Evolutionary conservation across 495 filamentous ascomycete genomes (phyloP), one percentile per base, ranked within the genome.

Genomic region (Neurospora sp.): DNA sequence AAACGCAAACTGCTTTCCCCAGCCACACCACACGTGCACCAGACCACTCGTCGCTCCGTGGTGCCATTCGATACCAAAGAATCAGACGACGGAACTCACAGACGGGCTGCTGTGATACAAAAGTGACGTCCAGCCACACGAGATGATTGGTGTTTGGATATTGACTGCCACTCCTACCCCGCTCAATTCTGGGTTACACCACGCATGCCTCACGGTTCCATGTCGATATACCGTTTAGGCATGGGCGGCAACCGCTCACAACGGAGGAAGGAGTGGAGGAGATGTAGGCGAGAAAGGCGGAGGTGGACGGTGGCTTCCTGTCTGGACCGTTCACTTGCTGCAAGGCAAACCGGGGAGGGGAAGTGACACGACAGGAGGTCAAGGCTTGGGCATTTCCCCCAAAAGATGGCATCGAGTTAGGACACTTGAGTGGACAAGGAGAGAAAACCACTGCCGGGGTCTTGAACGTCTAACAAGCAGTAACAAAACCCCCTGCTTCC

Each of bases 91-190:
- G 12, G 23, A 9, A 31, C 54, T 62, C 54, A 62, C 37, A 71
- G 46, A 20, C 27, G 71, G 14, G 23, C 70, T 69, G 40, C 69
- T 44, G 48, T 79, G 75, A 77, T 5, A 59, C 73, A 71, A 74
- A 66, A 71, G 70, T 81, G 80, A 81, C 78, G 78, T 80, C 42
- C 75, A 71, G 48, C 39, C 69, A 16, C 66, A 27, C 14, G 35
- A 5, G 31, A 46, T 81, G 80, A 81, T 79, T 81, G 80, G 78
- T 73, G 76, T 74, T 76, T 75, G 78, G 40, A 72, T 73, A 72
- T 77, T 75, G 69, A 31, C 74, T 78, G 72, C 73, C 72, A 73
- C 75, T 72, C 23, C 54, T 81, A 81, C 80, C 80, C 80, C 80
- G 80, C 80, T 78, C 54, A 62, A 9, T 62, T 16, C 54, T 62